Base-by-base conservation (phyloP, 208 protist species). In the Trypanosoma mega region DNA sequence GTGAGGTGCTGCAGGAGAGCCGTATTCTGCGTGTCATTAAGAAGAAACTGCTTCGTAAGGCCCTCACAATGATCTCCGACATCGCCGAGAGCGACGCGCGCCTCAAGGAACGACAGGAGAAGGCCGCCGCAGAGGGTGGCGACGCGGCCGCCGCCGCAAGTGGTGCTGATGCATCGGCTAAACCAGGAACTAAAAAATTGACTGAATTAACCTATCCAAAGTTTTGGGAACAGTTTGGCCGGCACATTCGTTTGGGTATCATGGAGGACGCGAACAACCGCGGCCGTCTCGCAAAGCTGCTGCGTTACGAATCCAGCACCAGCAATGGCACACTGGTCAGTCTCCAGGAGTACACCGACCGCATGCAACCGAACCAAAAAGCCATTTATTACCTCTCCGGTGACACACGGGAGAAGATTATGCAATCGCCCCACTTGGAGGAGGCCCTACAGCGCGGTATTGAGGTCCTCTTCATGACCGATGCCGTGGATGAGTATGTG, bases 401-500 rank as follows among this genome's bases (percentile, higher is more conserved):
- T 21, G 90, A 97, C 54, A 77, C 61, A 9, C 54, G 88, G 2
- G 74, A 82, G 27, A 80, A 86, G 55, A 81, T 97, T 36, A 71
- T 77, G 66, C 69, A 82, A 63, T 96, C 87, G 7, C 93, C 96
- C 1, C 36, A 97, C 30, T 56, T 97, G 24, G 73, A 96, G 76
- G 89, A 97, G 50, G 86, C 92, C 16, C 12, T 80, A 39, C 53
- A 70, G 39, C 90, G 87, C 57, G 89, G 73, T 41, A 60, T 97
- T 4, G 93, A 98, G 71, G 93, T 98, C n/a, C 55, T 98, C 14
- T 97, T 80, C 65, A 93, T 99, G 87, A 93, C 78, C 18, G 98
- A 99, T 21, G 85, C 98, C 20, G 97, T 99, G 47, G 98, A 99
- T 74, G 98, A 99, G 82, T 99, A 99, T 68, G 72, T 96, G 16